Base-by-base conservation (phyloP, 2,329 filamentous ascomycete genomes). In the Aspergillus puulaauensis region DNA sequence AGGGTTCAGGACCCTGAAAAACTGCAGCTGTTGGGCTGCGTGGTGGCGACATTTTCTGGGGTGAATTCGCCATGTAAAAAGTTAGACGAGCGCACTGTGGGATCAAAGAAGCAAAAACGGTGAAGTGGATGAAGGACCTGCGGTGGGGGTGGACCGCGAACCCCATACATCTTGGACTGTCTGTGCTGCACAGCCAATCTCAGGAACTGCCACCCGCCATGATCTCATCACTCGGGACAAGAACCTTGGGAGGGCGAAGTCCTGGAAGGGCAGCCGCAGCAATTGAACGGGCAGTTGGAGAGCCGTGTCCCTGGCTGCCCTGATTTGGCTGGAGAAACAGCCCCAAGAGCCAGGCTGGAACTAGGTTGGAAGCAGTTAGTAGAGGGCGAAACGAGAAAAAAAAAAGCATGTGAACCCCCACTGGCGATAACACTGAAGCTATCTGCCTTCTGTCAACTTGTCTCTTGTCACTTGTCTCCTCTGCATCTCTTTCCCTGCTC, bases 401-500 rank as follows among this genome's bases (percentile, higher is more conserved):
- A 41, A 46, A 54, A 46, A 24, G 21, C 56, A 58, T 58, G 55
- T 57, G 55, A 57, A 49, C 55, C 55, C 55, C 55, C 37, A 49
- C 55, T 23, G 37, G 43, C 21, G 41, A 57, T 35, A 52, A 33
- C 35, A 15, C 2, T n/a, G n/a, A 46, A 52, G 51, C 51, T 53
- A 54, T 54, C 33, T 23, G 47, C 49, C 43, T 24, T 39, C 46
- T 33, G 43, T 45, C 41, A 44, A 27, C 14, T 44, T 48, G 15
- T n/a, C 12, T 3, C 11, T 21, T 49, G 37, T 44, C 24, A 24
- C 14, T 47, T 31, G 39, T 11, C 17, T 27, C 15, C 35, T 33
- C 41, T 21, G 21, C 41, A 9, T 27, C 15, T 31, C 17, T 17
- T 47, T 43, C 27, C 33, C 14, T 27, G 11, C 19, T 17, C 21